Conservation (phyloP, 2,329 filamentous ascomycete species). For the Fusarium heterosporum region DNA sequence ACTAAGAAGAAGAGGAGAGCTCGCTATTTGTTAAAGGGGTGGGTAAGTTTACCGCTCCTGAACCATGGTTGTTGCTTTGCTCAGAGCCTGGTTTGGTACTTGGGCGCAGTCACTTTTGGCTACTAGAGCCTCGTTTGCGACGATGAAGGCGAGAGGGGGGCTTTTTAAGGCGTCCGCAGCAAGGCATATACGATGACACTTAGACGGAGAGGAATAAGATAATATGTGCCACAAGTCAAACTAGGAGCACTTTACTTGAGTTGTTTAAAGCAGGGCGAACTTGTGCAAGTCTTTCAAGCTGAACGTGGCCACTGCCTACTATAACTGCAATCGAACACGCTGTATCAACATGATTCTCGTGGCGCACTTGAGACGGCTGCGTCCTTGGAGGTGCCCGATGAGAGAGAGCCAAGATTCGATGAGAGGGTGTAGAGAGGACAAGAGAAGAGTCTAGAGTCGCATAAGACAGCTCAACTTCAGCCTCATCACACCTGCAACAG, state of each 20-base stretch:
- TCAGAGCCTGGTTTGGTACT: constrained; percentile 35
- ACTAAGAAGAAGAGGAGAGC: constrained; percentile 6
- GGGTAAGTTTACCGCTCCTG: constrained; percentile 1
- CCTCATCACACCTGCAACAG: constrained; percentile 16
- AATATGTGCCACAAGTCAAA: background rate
- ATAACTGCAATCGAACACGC: background rate
- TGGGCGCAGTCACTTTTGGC: constrained; percentile 7
- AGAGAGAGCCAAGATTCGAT: background rate
- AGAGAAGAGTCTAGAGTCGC: background rate
- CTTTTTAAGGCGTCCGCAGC: constrained; percentile 17
- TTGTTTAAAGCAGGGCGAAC: constrained; percentile 25
- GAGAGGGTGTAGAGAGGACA: constrained; percentile 17
- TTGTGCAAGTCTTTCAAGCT: constrained; percentile 27
- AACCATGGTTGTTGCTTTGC: background rate
- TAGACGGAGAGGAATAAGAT: background rate
- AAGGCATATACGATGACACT: constrained; percentile 20
- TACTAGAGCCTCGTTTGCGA: constrained; percentile 28
- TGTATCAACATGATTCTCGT: background rate
- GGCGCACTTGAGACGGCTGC: constrained; percentile 11
- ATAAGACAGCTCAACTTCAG: constrained; percentile 26
- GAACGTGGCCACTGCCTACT: background rate
- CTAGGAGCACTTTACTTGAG: background rate
- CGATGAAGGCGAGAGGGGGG: background rate
- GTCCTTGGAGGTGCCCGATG: constrained; percentile 21
- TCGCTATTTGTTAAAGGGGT: background rate